Evolutionary conservation across 768 basidiomycete genomes (phyloP).

Genomic region (Agaricus sinodeliciosus): DNA sequence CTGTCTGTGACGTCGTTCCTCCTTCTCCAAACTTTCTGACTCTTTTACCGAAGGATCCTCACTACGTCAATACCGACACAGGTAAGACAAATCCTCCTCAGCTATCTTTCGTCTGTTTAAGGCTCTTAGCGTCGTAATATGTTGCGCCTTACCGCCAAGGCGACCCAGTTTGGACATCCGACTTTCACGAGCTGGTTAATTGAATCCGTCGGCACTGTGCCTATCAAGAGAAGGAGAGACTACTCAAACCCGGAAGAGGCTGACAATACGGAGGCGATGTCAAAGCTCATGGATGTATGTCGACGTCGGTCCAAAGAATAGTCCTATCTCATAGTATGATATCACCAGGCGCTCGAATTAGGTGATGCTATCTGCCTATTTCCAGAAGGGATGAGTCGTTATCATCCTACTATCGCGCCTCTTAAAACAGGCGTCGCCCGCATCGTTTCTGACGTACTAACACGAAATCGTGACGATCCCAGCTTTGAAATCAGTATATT

Average conservation of each 20-base stretch:
- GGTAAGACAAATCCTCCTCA: constrained; percentile 28
- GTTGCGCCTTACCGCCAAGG: constrained; percentile 81
- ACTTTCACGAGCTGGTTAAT: constrained; percentile 92
- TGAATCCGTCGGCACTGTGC: constrained; percentile 82
- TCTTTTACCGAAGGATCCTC: constrained; percentile 44
- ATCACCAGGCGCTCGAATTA: constrained; percentile 55
- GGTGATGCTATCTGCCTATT: constrained; percentile 82
- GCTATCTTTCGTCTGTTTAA: neutral
- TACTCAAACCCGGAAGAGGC: constrained; percentile 35
- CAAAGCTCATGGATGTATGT: constrained; percentile 55
- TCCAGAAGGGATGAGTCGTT: constrained; percentile 83
- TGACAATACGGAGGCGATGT: constrained; percentile 70
- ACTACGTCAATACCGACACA: constrained; percentile 66
- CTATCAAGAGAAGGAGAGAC: constrained; percentile 74
- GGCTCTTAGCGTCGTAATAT: constrained; percentile 59
- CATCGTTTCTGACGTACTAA: constrained; percentile 71
- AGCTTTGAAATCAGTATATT: constrained; percentile 68
- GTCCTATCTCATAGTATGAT: constrained; percentile 5
- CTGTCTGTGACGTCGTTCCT: constrained; percentile 42
- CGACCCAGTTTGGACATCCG: constrained; percentile 74
- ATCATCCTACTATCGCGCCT: constrained; percentile 82
- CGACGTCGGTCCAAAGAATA: constrained; percentile 1
- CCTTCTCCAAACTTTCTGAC: neutral
- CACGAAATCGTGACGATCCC: constrained; percentile 58
- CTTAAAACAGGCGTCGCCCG: constrained; percentile 86